Percentiles rank a stretch among this genome's conserved stretches.
These are phyloP conservation scores for Fusarium piperis DNA, from an alignment of 2,329 filamentous ascomycete genomes.

Conservation along the genomic window DNA sequence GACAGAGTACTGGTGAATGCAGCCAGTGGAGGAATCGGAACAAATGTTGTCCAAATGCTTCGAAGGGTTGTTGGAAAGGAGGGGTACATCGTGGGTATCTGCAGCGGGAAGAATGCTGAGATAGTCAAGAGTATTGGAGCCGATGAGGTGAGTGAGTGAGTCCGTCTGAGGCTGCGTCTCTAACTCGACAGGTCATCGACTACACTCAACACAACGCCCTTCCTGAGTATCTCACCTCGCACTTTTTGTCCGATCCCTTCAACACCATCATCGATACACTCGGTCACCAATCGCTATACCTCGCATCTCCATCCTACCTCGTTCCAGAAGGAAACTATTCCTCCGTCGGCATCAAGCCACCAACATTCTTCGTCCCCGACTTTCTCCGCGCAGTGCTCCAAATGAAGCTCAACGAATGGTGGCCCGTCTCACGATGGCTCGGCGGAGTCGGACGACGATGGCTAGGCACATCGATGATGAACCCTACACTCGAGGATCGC, in stretches of 20 bases:
- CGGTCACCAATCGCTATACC: conserved; percentile 58
- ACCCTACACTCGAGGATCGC: conserved; percentile 45
- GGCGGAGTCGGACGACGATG: conserved; percentile 52
- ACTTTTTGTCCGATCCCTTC: conserved; percentile 47
- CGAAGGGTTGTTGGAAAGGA: conserved; percentile 49
- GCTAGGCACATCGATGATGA: conserved; percentile 48
- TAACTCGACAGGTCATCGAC: conserved; percentile 50
- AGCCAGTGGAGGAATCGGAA: conserved; percentile 61
- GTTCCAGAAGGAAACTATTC: conserved; percentile 50
- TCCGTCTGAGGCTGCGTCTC: background rate
- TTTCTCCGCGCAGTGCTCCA: conserved; percentile 45
- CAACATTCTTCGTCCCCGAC: conserved; percentile 42
- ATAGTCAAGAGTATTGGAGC: conserved; percentile 59
- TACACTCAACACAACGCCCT: conserved; percentile 52
- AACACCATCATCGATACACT: conserved; percentile 61
- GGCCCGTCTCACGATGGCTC: conserved; percentile 48
- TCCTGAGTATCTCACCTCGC: conserved; percentile 44
- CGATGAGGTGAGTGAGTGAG: conserved; percentile 54
- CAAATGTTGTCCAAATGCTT: conserved; percentile 56
- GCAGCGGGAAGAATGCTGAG: conserved; percentile 57
- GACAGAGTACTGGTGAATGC: conserved; percentile 59
- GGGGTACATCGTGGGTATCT: conserved; percentile 58
- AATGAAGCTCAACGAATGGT: conserved; percentile 52
- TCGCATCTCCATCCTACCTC: conserved; percentile 51
- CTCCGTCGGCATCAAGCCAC: conserved; percentile 53